Percentiles rank a stretch among this genome's conserved stretches.
Conservation (phyloP, 2,329 filamentous ascomycete genomes). For the Whalleya microplaca region DNA sequence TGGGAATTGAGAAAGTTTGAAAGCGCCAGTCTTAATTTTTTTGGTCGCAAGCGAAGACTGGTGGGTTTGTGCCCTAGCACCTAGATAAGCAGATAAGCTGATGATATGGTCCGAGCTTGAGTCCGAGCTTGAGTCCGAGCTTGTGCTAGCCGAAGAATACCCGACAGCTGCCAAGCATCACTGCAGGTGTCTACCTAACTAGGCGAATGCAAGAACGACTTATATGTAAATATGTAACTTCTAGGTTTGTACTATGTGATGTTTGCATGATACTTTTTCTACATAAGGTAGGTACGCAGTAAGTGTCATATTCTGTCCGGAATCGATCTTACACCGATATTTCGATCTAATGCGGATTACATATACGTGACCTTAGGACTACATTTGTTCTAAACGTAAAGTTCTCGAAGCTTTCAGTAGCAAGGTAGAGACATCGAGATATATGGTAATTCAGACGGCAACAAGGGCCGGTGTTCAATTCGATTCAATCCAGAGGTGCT, state of each 20-base stretch:
- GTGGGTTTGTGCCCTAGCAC: conserved; percentile 37
- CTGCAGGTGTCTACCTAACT: too few species aligned
- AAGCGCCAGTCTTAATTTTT: conserved; percentile 18
- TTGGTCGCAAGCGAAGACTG: conserved; percentile 32
- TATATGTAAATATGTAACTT: too few species aligned
- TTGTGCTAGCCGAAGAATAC: not conserved
- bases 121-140: too few species aligned
- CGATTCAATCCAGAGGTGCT: conserved; percentile 5
- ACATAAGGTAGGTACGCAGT: too few species aligned
- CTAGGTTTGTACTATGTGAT: not conserved
- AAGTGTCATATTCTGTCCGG: not conserved
- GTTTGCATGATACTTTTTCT: not conserved
- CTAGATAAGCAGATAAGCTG: conserved; percentile 28
- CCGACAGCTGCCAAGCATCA: not conserved
- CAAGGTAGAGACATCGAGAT: not conserved
- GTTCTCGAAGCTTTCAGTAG: not conserved
- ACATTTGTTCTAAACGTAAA: not conserved
- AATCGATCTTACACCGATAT: not conserved
- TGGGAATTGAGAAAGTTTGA: conserved; percentile 25
- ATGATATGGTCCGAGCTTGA: conserved; percentile 13
- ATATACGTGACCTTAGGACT: not conserved
- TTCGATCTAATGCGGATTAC: not conserved
- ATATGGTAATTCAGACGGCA: not conserved
- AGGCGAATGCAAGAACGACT: too few species aligned
- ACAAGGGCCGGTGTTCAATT: not conserved